phyloP scores from a whole-genome alignment of 306 rosid species.

The Ochetophila trinervis region DNA sequence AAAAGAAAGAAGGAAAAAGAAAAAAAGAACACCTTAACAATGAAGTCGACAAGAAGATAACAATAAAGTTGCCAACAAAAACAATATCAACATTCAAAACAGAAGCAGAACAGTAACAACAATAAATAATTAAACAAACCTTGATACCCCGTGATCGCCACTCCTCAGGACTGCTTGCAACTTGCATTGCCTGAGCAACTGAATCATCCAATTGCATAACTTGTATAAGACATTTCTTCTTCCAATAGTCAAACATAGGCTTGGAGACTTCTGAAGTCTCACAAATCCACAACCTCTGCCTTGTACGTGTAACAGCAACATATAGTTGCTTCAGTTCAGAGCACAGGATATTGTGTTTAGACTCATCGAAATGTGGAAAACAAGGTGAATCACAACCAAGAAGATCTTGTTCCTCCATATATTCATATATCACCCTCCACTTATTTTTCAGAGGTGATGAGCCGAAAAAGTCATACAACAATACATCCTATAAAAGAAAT shows the following conservation, averaged over 20 bases:
- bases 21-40: no score
- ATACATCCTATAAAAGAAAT: constrained; percentile 49
- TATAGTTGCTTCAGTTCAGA: constrained; percentile 71
- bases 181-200: constrained; percentile 71
- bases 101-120: neutral
- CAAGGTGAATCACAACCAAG: constrained; percentile 28
- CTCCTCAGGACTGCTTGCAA: constrained; percentile 69
- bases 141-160: constrained; percentile 74
- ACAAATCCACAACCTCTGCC: constrained; percentile 74
- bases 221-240: constrained; percentile 57
- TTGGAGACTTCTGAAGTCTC: constrained; percentile 37
- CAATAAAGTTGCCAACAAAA: neutral
- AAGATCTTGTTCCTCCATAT: constrained; percentile 57
- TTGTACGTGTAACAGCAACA: constrained; percentile 73
- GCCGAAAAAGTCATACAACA: constrained; percentile 66
- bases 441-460: constrained; percentile 52
- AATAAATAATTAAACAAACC: constrained; percentile 31
- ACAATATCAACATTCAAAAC: neutral
- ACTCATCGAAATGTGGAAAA: constrained; percentile 39
- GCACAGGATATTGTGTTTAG: constrained; percentile 65
- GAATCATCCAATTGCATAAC: constrained; percentile 59
- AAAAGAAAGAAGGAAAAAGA: no score
- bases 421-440: constrained; percentile 74
- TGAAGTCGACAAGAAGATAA: neutral
- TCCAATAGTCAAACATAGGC: constrained; percentile 77